Evolutionary conservation across 257 asterid genomes (phyloP).

Genomic region (Ophiorrhiza pumila): DNA sequence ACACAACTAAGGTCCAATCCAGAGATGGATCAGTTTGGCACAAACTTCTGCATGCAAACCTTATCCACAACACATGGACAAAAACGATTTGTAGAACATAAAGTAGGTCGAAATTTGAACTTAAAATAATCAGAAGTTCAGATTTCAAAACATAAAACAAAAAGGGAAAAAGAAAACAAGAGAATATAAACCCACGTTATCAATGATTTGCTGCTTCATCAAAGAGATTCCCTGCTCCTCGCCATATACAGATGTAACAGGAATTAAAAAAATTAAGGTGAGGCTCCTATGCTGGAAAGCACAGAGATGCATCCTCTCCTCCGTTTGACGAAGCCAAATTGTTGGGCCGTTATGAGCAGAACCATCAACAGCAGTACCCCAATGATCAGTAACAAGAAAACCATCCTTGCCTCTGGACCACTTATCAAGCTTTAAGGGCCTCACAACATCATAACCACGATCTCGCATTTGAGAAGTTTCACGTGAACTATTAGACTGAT

Average conservation of each 20-base stretch:
- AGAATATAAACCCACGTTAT: slow-evolving; percentile 49
- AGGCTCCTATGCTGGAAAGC: slow-evolving; percentile 82
- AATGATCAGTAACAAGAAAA: slow-evolving; percentile 75
- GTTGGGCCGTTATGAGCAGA: slow-evolving; percentile 53
- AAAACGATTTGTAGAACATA: background rate
- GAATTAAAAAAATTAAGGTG: slow-evolving; percentile 70
- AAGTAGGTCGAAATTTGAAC: background rate
- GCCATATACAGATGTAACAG: slow-evolving; percentile 59
- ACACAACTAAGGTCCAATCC: background rate
- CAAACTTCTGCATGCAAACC: background rate
- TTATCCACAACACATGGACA: background rate
- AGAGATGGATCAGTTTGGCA: background rate
- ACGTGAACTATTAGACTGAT: slow-evolving; percentile 45
- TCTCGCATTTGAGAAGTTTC: slow-evolving; percentile 54
- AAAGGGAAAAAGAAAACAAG: background rate
- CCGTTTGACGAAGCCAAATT: slow-evolving; percentile 69
- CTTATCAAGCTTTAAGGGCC: slow-evolving; percentile 82
- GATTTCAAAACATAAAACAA: background rate
- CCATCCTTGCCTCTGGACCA: slow-evolving; percentile 94
- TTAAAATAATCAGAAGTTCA: no score
- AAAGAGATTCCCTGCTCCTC: slow-evolving; percentile 76
- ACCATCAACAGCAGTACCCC: slow-evolving; percentile 75
- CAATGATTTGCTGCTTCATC: slow-evolving; percentile 78
- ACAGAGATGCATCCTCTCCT: slow-evolving; percentile 77
- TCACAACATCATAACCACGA: slow-evolving; percentile 59